Evolutionary conservation across 1,284 basidiomycete species (phyloP).

Genomic region (Boletus semigastroideus): DNA sequence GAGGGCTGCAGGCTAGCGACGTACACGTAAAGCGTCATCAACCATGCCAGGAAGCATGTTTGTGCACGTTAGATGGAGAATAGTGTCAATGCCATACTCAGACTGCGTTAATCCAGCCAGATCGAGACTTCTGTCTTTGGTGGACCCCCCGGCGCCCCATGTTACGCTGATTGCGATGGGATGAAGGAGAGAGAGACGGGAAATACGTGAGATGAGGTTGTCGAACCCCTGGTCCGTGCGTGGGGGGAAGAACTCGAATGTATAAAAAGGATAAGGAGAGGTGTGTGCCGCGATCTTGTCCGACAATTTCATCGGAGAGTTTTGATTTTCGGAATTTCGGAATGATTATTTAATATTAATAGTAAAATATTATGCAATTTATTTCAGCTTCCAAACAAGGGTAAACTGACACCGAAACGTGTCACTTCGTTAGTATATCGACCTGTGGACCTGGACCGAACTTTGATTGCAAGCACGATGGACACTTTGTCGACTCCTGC

Average conservation of each 20-base stretch:
- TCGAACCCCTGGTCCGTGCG: conserved; percentile 90
- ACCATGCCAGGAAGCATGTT: conserved; percentile 92
- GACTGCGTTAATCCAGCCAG: conserved; percentile 73
- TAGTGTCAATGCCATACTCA: conserved; percentile 77
- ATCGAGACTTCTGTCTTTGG: conserved; percentile 85
- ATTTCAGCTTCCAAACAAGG: conserved; percentile 23
- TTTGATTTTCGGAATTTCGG: not conserved
- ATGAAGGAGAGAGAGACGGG: conserved; percentile 64
- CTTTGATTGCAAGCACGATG: conserved; percentile 27
- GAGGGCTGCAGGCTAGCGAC: conserved; percentile 11
- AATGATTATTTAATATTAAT: not conserved
- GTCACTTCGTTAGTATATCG: conserved; percentile 7
- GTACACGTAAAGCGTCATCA: conserved; percentile 79
- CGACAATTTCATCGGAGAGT: conserved; percentile 59
- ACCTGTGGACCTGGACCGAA: conserved; percentile 18
- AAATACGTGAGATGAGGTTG: conserved; percentile 81
- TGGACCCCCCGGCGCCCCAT: conserved; percentile 97
- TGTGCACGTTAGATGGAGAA: conserved; percentile 97
- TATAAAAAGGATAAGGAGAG: conserved; percentile 66
- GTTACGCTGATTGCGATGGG: conserved; percentile 88
- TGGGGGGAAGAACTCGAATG: conserved; percentile 96
- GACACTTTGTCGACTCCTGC: conserved; percentile 62
- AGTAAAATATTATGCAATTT: conserved; percentile 13
- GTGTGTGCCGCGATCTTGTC: conserved; percentile 56
- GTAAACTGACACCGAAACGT: conserved; percentile 18